Base-by-base conservation (phyloP, 2,329 filamentous ascomycete genomes). In the Xenoacremonium recifei region DNA sequence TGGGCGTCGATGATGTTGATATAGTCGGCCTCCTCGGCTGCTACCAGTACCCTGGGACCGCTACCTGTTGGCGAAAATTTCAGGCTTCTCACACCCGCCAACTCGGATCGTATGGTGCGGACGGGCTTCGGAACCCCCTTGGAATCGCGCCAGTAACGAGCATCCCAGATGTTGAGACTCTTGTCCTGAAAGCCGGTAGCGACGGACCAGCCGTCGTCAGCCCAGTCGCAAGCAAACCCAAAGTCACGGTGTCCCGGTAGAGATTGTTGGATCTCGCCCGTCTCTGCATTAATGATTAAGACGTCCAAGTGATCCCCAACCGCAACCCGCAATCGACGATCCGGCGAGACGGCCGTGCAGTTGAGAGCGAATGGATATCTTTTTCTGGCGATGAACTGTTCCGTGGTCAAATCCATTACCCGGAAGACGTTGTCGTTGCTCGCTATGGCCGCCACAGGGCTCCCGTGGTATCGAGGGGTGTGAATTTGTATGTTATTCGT, bases 181-280 rank as follows among this genome's bases (percentile, higher is more conserved):
- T 77, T 84, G 62, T 92, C 87, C 62, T 92, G 87, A 47, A 84
- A 85, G 17, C 83, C 87, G 0, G 87, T 91, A 11, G 87, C 87
- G 16, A 91, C 76, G 11, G 82, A 84, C 68, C 82, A 82, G 21
- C 86, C 87, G 58, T 91, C 84, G 39, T 85, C 81, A 15, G 86
- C 84, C 87, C 87, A 92, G 51, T 85, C 87, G 55, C 85, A 89
- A 2, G 87, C 81, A 55, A 91, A 92, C 2, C 82, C 85, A 51
- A 76, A 86, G 57, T 90, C 86, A 12, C 71, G 71, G 57, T 89
- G 85, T 3, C 84, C 82, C 4, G 69, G 63, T 2, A 91, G 74
- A 19, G 68, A 65, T 51, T 84, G 73, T 48, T 77, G 72, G 41
- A 69, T 70, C 45, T 75, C 67, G 12, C 85, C 82, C 11, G 76